phyloP scores from a whole-genome alignment of 2,329 filamentous ascomycete species.

The Pleomassaria siparia region DNA sequence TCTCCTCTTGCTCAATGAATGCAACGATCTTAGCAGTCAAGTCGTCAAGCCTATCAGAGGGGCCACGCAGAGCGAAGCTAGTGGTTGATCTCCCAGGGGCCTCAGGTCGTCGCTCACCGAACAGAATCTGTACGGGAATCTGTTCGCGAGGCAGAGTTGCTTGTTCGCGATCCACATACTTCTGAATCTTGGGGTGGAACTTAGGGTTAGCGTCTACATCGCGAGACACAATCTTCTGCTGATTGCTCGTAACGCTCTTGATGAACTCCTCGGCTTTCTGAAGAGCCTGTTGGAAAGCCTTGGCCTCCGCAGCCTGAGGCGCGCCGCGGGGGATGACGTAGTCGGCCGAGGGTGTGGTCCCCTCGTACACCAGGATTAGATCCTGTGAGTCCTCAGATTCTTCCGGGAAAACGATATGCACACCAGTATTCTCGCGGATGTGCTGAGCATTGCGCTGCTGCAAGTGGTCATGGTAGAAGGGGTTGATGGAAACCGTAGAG shows the following conservation, averaged over 20 bases:
- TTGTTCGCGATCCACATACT: constrained; percentile 61
- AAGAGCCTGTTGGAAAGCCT: constrained; percentile 59
- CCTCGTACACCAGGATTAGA: constrained; percentile 75
- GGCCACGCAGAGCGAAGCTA: constrained; percentile 74
- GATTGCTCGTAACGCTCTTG: constrained; percentile 54
- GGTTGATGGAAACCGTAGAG: constrained; percentile 67
- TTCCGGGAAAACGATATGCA: constrained; percentile 72
- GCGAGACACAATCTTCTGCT: constrained; percentile 57
- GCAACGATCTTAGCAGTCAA: constrained; percentile 71
- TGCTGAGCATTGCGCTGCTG: constrained; percentile 63
- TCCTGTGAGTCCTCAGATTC: constrained; percentile 60
- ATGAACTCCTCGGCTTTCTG: constrained; percentile 61
- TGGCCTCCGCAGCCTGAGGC: constrained; percentile 57
- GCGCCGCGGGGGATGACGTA: constrained; percentile 59
- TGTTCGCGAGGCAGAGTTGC: constrained; percentile 48
- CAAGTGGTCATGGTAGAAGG: constrained; percentile 77
- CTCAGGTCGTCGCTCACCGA: constrained; percentile 47
- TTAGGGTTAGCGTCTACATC: constrained; percentile 59
- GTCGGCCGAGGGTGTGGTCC: constrained; percentile 54
- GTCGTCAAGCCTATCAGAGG: constrained; percentile 68
- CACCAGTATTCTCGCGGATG: constrained; percentile 69
- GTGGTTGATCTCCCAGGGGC: constrained; percentile 58
- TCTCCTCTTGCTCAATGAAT: constrained; percentile 84
- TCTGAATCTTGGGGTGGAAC: constrained; percentile 65
- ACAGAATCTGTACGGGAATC: constrained; percentile 60